Evolutionary conservation across 345 rosid species (phyloP).

Genomic region (Syzygium grande): DNA sequence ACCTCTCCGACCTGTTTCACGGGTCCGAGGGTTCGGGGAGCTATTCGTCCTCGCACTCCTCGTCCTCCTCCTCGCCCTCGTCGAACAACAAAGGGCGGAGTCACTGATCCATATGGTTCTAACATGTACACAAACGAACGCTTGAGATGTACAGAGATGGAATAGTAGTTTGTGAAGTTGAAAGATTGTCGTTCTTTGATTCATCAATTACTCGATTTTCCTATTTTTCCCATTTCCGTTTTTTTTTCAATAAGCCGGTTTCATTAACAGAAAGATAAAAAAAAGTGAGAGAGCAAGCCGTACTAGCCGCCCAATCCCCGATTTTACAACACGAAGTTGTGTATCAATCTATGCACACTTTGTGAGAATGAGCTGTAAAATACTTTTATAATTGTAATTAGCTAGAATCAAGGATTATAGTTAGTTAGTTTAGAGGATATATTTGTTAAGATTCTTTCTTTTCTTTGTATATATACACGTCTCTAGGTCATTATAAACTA

Average conservation of each 20-base stretch:
- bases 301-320: fast-evolving
- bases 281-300: fast-evolving
- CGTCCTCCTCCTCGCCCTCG: slow-evolving; percentile 5
- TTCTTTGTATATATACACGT: no score
- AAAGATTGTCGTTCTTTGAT: background rate
- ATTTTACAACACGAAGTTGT: background rate
- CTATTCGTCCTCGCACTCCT: slow-evolving; percentile 18
- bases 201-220: background rate
- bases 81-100: background rate
- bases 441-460: no score
- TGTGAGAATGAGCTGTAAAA: no score
- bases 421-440: no score
- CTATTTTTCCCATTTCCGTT: background rate
- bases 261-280: background rate
- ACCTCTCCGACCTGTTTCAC: slow-evolving; percentile 35
- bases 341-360: fast-evolving
- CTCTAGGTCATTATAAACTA: no score
- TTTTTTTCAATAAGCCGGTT: background rate
- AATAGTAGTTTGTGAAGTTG: background rate
- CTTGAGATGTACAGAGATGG: background rate
- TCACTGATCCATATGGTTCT: background rate
- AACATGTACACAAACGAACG: background rate
- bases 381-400: no score
- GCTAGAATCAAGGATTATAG: no score
- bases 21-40: slow-evolving; percentile 27